These are phyloP conservation scores for Mychonastes homosphaera DNA, from an alignment of 139 green algal species.

Conservation along the genomic window DNA sequence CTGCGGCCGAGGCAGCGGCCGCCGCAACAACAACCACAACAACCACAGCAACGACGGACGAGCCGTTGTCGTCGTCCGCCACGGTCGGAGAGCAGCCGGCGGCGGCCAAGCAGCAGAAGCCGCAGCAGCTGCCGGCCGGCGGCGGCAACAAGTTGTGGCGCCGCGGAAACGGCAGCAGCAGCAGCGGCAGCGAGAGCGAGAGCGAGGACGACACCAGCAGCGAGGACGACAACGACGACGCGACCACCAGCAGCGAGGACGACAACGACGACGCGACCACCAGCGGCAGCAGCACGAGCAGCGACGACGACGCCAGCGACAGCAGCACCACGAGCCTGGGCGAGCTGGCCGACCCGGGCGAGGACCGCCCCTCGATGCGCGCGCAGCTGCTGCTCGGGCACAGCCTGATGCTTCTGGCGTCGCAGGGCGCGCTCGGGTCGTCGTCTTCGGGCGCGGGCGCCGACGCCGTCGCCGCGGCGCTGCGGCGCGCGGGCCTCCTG, in stretches of 20 bases:
- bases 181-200: constrained; percentile 2
- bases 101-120: background rate
- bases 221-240: background rate
- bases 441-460: no score
- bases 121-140: background rate
- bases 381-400: constrained; percentile 56
- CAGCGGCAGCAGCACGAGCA: background rate
- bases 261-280: background rate
- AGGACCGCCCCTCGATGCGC: constrained; percentile 19
- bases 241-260: background rate
- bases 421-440: constrained; percentile 14
- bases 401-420: constrained; percentile 33
- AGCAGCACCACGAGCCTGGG: background rate
- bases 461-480: constrained; percentile 37
- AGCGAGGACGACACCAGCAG: background rate
- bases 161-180: background rate
- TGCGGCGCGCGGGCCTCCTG: constrained; percentile 49
- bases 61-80: no score
- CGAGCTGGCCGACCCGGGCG: constrained; percentile 1
- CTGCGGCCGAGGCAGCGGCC: no score
- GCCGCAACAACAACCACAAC: no score
- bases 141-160: background rate
- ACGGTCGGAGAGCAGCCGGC: no score
- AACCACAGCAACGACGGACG: no score
- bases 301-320: background rate